Evolutionary conservation across 1,284 basidiomycete species (phyloP), one percentile per base, ranked within the genome.

Genomic region (Fomes fomentarius): DNA sequence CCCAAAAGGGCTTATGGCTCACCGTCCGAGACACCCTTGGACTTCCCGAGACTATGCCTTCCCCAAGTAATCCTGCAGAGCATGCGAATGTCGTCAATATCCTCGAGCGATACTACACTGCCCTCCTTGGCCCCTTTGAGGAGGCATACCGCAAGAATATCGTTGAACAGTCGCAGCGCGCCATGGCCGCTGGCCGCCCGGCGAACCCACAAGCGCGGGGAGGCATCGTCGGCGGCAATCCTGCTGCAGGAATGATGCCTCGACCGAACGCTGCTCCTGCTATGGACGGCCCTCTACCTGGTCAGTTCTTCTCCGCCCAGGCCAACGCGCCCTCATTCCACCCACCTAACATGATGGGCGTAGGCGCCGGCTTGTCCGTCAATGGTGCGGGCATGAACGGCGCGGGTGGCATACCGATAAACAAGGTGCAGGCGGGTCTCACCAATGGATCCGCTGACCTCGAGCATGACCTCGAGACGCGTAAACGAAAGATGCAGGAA

Each of bases 401-500:
- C 17, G 28, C 40, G 7, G 54, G 52, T 50, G 44, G 45, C 14
- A 40, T 52, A 31, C 40, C 47, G 2, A 48, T 58, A 43, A 28
- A 48, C 26, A 58, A 57, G 48, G 47, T 55, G 47, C 48, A 26
- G 22, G 25, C 55, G 10, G 52, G 50, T 15, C 53, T 53, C 21
- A 46, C 47, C n/a, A 64, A 61, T 39, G 63, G 60, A 21, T 10
- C 60, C n/a, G 37, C 50, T n/a, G 64, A 62, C 37, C 26, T 55
- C 33, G 76, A 77, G 26, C 64, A 67, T 28, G 88, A 89, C 49
- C 60, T 69, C 17, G 82, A 85, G 52, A 78, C 75, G 21, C 75
- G 83, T 52, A 92, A 92, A 67, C 76, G 90, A 60, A 91, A 89
- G 66, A 71, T 85, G 56, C 83, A 85, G 47, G 74, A 68, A 19